These are phyloP conservation scores for Rhodosporidiobolus odoratus DNA, from an alignment of 768 basidiomycete species.

Conservation along the genomic window DNA sequence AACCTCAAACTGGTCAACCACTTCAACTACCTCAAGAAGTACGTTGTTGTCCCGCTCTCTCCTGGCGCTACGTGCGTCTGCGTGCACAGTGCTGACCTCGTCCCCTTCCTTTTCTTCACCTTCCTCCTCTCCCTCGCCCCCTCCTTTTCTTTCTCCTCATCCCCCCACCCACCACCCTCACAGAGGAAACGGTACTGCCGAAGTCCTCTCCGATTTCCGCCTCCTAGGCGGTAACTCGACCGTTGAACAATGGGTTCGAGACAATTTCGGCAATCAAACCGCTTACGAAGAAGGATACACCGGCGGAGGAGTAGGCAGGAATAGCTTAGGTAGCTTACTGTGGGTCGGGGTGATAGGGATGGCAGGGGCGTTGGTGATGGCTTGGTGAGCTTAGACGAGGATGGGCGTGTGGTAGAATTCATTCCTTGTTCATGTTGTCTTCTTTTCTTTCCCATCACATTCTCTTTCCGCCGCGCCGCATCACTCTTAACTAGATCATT, in stretches of 20 bases:
- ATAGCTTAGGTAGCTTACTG: too few relatives aligned
- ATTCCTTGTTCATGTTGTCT: too few relatives aligned
- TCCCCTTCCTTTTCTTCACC: background rate
- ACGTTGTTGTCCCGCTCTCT: background rate
- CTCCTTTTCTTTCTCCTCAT: background rate
- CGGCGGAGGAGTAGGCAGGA: too few relatives aligned
- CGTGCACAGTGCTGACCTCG: background rate
- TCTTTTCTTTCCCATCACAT: too few relatives aligned
- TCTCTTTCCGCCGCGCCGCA: too few relatives aligned
- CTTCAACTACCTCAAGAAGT: slow-evolving; percentile 29
- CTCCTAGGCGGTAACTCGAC: slow-evolving; percentile 16
- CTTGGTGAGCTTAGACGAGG: too few relatives aligned
- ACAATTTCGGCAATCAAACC: slow-evolving; percentile 22
- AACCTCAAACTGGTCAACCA: slow-evolving; percentile 8
- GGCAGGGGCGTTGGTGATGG: too few relatives aligned
- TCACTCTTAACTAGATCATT: too few relatives aligned
- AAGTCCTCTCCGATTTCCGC: slow-evolving; percentile 30
- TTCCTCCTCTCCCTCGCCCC: background rate
- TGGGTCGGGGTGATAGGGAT: too few relatives aligned
- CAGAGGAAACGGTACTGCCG: background rate
- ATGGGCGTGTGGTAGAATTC: too few relatives aligned
- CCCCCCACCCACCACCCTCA: background rate
- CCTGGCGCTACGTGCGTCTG: background rate
- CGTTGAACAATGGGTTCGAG: slow-evolving; percentile 28
- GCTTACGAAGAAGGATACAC: slow-evolving; percentile 8